Percentiles rank a stretch among this genome's conserved stretches.
Conservation (phyloP, 2,329 filamentous ascomycete genomes). For the Epichloe sp. region DNA sequence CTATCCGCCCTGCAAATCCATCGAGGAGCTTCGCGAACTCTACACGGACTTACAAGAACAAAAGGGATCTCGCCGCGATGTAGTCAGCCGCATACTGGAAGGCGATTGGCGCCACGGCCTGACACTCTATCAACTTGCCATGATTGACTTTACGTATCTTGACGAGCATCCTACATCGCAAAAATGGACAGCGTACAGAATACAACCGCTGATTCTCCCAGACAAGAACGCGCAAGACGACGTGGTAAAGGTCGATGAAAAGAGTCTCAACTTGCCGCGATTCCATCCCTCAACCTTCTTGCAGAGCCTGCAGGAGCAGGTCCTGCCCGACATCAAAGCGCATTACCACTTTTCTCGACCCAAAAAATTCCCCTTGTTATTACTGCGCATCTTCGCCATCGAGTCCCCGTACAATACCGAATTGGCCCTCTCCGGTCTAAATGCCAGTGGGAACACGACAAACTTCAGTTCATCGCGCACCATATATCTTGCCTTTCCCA, state of each 20-base stretch:
- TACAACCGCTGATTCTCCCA: constrained; percentile 37
- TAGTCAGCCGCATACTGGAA: constrained; percentile 49
- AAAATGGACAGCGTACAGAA: constrained; percentile 50
- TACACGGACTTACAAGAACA: constrained; percentile 48
- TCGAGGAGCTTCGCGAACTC: constrained; percentile 52
- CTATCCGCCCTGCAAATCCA: constrained; percentile 53
- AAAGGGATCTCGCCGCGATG: constrained; percentile 49
- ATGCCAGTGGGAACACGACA: constrained; percentile 21
- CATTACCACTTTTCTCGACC: constrained; percentile 73
- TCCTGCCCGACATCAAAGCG: constrained; percentile 67
- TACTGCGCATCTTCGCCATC: constrained; percentile 67
- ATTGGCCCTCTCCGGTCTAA: constrained; percentile 27
- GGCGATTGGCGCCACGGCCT: constrained; percentile 57
- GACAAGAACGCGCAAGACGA: constrained; percentile 24
- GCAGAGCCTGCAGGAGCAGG: constrained; percentile 58
- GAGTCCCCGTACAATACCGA: constrained; percentile 67
- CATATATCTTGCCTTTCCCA: constrained; percentile 71
- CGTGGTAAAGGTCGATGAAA: constrained; percentile 28
- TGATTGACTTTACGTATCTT: constrained; percentile 54
- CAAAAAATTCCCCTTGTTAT: constrained; percentile 50
- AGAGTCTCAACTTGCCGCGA: constrained; percentile 45
- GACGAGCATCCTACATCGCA: constrained; percentile 51
- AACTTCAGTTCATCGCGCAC: constrained; percentile 54
- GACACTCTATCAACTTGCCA: constrained; percentile 53
- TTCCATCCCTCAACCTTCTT: constrained; percentile 75